phyloP scores from a whole-genome alignment of 2,329 filamentous ascomycete genomes.

The Sporothrix sp. region DNA sequence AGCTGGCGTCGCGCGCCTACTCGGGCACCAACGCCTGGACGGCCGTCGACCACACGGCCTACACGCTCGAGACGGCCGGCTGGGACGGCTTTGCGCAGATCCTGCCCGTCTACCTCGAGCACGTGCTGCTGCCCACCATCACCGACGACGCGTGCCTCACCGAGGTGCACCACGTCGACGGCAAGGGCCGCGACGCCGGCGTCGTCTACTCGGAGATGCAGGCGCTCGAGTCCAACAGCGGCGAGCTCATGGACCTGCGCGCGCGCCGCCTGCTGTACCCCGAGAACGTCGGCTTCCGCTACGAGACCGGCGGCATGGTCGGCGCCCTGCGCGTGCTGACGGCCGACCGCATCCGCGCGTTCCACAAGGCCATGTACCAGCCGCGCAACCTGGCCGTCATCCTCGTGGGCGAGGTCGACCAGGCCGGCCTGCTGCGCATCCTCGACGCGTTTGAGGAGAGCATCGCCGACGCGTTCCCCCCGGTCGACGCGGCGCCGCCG shows the following conservation, averaged over 20 bases:
- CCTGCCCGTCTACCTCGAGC: slow-evolving; percentile 88
- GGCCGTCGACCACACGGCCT: slow-evolving; percentile 89
- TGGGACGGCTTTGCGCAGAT: slow-evolving; percentile 97
- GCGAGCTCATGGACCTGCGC: slow-evolving; percentile 78
- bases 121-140: slow-evolving; percentile 81
- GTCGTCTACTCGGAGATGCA: slow-evolving; percentile 99
- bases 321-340: slow-evolving; percentile 79
- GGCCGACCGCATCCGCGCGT: slow-evolving; percentile 82
- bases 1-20: slow-evolving; percentile 86
- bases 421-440: slow-evolving; percentile 67
- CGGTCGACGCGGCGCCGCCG: slow-evolving; percentile 51
- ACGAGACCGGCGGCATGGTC: slow-evolving; percentile 97
- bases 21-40: slow-evolving; percentile 96
- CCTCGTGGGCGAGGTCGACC: slow-evolving; percentile 84
- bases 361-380: slow-evolving; percentile 96
- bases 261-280: slow-evolving; percentile 77
- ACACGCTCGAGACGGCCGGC: slow-evolving; percentile 87
- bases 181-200: slow-evolving; percentile 85
- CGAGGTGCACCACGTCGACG: slow-evolving; percentile 93
- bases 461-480: slow-evolving; percentile 73
- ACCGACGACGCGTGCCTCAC: slow-evolving; percentile 91
- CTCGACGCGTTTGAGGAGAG: slow-evolving; percentile 82
- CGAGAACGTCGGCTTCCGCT: slow-evolving; percentile 82
- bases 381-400: slow-evolving; percentile 89
- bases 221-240: slow-evolving; percentile 74